Evolutionary conservation across 192 early-diverging fungal genomes (phyloP).

Genomic region (Haplosporangium gracile): DNA sequence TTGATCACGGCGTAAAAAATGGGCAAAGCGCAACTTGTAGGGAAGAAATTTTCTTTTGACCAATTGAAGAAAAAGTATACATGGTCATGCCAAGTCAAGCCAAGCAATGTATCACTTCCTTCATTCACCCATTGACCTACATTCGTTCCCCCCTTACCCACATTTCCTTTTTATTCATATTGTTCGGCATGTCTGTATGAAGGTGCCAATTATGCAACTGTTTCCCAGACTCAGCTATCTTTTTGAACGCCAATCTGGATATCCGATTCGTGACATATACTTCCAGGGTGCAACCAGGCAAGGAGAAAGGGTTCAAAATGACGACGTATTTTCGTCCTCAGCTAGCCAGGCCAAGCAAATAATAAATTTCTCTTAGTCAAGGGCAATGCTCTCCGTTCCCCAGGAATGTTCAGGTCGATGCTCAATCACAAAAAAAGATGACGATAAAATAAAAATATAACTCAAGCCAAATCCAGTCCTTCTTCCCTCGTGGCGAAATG

Average conservation of each 20-base stretch:
- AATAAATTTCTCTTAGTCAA: neutral
- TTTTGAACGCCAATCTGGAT: neutral
- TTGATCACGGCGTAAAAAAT: too few relatives aligned
- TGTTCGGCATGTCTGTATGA: conserved; percentile 3
- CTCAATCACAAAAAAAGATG: too few relatives aligned
- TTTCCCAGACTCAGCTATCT: neutral
- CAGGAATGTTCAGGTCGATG: neutral
- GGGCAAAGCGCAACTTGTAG: too few relatives aligned
- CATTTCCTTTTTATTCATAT: neutral
- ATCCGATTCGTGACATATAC: neutral
- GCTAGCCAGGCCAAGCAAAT: neutral
- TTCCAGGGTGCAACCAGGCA: neutral
- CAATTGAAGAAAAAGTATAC: too few relatives aligned
- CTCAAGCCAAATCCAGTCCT: neutral
- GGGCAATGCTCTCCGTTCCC: neutral
- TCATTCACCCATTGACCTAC: neutral
- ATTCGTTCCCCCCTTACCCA: neutral
- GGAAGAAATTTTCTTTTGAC: too few relatives aligned
- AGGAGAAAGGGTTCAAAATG: neutral
- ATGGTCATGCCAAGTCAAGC: too few relatives aligned
- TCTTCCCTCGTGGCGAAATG: neutral
- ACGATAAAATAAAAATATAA: neutral
- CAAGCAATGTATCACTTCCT: neutral
- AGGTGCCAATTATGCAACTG: neutral
- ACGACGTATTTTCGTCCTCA: neutral